These are phyloP conservation scores for Ceratobasidium sp. DNA, from an alignment of 1,284 basidiomycete species.

Conservation along the genomic window DNA sequence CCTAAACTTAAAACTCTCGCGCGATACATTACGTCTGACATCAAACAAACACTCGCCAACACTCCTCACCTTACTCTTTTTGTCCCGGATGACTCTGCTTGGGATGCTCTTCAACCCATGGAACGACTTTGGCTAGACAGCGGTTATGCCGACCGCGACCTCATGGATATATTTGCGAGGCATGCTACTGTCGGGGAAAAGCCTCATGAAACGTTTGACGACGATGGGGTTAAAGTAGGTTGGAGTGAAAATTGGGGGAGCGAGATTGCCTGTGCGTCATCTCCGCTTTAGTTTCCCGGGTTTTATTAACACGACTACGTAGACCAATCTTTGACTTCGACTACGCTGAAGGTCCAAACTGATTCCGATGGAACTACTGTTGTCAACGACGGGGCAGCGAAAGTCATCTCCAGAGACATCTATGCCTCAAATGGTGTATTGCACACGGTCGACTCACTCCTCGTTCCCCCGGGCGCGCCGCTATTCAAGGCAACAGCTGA, in stretches of 20 bases:
- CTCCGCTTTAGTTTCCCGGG: background rate
- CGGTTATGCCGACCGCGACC: constrained; percentile 82
- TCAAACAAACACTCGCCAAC: constrained; percentile 67
- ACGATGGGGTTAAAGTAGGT: constrained; percentile 45
- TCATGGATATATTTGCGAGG: constrained; percentile 80
- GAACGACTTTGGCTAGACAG: constrained; percentile 89
- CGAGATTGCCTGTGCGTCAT: constrained; percentile 40
- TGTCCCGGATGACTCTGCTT: constrained; percentile 87
- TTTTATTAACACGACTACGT: constrained; percentile 1
- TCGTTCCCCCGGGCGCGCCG: constrained; percentile 76
- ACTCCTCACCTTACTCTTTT: constrained; percentile 89
- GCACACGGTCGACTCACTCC: constrained; percentile 86
- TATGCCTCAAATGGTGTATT: constrained; percentile 96
- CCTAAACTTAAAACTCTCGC: constrained; percentile 77
- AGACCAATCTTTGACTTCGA: constrained; percentile 33
- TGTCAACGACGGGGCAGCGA: constrained; percentile 34
- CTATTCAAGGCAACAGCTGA: constrained; percentile 86
- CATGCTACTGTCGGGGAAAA: constrained; percentile 69
- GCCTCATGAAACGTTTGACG: constrained; percentile 61
- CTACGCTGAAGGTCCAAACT: constrained; percentile 15
- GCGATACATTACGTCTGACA: constrained; percentile 71
- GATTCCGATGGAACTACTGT: constrained; percentile 25
- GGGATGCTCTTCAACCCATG: constrained; percentile 70
- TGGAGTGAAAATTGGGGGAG: constrained; percentile 50
- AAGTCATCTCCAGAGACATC: constrained; percentile 77